Conservation (phyloP, 2,329 filamentous ascomycete genomes). For the Colletotrichum ledebouriae region DNA sequence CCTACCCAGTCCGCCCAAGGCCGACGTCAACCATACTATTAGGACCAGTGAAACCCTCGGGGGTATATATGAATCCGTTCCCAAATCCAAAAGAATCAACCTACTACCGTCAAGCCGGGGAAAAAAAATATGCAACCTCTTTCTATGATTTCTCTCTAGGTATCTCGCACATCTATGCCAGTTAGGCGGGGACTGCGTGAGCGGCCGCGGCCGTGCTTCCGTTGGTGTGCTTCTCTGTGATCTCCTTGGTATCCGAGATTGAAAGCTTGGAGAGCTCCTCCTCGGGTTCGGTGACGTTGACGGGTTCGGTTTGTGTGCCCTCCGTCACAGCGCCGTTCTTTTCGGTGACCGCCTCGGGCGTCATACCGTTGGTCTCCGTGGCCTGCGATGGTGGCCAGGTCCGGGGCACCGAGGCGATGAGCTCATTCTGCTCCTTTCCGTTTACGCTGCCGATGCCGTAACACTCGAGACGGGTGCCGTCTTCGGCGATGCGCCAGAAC, state of each 20-base stretch:
- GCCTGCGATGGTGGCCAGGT: conserved; percentile 51
- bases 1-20: conserved; percentile 4
- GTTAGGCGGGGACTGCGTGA: neutral
- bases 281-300: conserved; percentile 48
- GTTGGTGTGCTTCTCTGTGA: conserved; percentile 32
- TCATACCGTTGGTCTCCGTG: conserved; percentile 31
- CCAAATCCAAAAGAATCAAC: conserved; percentile 13
- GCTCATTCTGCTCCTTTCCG: conserved; percentile 60
- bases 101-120: neutral
- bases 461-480: conserved; percentile 63
- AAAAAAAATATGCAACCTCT: neutral
- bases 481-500: conserved; percentile 67
- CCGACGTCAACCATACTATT: neutral
- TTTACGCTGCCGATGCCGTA: conserved; percentile 64
- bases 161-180: neutral
- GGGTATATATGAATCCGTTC: conserved; percentile 30
- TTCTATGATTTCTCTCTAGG: neutral
- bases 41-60: conserved; percentile 23
- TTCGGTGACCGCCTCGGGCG: conserved; percentile 23
- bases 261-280: conserved; percentile 50
- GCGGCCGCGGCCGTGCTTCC: conserved; percentile 9
- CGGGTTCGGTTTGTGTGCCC: conserved; percentile 48
- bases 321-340: conserved; percentile 43
- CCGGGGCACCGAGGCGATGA: conserved; percentile 65
- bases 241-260: conserved; percentile 44